phyloP scores from a whole-genome alignment of 2,329 filamentous ascomycete species.

The Aureobasidium pullulans region DNA sequence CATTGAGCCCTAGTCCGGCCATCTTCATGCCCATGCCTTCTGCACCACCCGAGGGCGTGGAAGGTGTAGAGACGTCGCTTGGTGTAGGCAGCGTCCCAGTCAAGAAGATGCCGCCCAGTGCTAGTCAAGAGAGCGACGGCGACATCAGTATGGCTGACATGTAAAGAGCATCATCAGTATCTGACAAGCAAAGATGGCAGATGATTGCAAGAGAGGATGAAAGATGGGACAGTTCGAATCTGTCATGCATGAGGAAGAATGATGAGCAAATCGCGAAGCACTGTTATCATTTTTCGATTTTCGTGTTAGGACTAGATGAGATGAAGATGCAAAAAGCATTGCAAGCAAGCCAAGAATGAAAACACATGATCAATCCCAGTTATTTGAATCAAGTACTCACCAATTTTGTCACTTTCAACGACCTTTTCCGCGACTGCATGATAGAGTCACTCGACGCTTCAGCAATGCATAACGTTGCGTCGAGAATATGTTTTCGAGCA shows the following conservation, averaged over 20 bases:
- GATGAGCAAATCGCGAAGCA: too few species aligned
- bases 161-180: background rate
- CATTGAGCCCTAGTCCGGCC: slow-evolving; percentile 21
- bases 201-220: background rate
- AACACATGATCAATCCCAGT: background rate
- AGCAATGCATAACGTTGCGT: too few species aligned
- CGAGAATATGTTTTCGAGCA: too few species aligned
- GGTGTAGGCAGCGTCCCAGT: slow-evolving; percentile 23
- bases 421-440: too few species aligned
- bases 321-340: background rate
- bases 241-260: too few species aligned
- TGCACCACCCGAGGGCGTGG: slow-evolving; percentile 12
- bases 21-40: slow-evolving; percentile 2
- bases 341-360: background rate
- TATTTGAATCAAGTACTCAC: too few species aligned
- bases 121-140: background rate
- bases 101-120: slow-evolving; percentile 21
- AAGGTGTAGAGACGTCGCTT: slow-evolving; percentile 18
- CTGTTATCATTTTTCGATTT: too few species aligned
- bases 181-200: too few species aligned
- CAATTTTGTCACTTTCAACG: too few species aligned
- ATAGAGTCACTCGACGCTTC: too few species aligned
- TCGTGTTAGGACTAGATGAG: background rate
- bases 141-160: slow-evolving; percentile 6
- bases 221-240: too few species aligned